Evolutionary conservation across 2,329 filamentous ascomycete genomes (phyloP).

Genomic region (Diplodia mutila): DNA sequence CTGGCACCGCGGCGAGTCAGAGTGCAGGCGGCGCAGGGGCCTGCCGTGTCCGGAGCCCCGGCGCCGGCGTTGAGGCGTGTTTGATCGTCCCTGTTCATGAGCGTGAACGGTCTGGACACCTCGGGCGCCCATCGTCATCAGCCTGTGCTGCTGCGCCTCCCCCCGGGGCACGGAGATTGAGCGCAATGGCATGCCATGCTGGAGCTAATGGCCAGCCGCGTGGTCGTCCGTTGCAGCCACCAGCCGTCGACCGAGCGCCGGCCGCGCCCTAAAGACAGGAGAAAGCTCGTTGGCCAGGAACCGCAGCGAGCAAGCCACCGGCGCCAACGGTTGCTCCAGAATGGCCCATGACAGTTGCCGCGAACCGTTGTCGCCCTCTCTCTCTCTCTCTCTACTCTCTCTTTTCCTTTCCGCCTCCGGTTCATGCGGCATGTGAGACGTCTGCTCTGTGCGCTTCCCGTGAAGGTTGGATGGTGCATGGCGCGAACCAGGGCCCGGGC

Average conservation of each 20-base stretch:
- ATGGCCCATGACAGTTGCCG: too few species aligned
- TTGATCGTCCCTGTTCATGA: not conserved
- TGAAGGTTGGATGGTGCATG: constrained; percentile 1
- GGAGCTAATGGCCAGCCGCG: too few species aligned
- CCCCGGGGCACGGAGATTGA: not conserved
- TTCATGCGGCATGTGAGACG: not conserved
- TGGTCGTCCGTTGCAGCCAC: too few species aligned
- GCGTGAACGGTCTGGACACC: not conserved
- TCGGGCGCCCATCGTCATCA: not conserved
- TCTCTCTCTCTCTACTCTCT: too few species aligned
- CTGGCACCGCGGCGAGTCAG: not conserved
- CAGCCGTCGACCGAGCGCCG: not conserved
- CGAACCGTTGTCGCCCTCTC: too few species aligned
- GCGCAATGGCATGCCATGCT: too few species aligned
- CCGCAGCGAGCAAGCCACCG: not conserved
- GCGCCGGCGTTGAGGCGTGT: not conserved
- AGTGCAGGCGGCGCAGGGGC: not conserved
- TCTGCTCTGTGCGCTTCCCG: constrained; percentile 18
- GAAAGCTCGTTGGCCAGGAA: not conserved
- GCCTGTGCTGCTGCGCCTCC: not conserved
- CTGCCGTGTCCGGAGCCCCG: not conserved
- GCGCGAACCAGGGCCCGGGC: constrained; percentile 1
- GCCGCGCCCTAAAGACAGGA: not conserved
- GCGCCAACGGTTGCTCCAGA: too few species aligned
- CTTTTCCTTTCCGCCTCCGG: too few species aligned